Conservation (phyloP, 2,329 filamentous ascomycete species). For the Bipolaris cookei region DNA sequence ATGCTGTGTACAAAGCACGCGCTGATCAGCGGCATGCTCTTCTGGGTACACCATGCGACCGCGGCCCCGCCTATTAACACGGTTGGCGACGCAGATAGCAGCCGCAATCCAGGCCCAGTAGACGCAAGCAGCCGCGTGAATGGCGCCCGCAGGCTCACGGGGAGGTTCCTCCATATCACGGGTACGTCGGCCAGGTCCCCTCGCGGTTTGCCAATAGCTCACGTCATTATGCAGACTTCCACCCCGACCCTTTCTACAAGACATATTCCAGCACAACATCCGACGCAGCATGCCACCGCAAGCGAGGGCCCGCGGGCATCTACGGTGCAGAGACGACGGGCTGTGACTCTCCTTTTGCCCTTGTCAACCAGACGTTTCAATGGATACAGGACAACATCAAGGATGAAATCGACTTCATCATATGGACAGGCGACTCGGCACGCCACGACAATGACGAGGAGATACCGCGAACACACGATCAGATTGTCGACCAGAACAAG, state of each 20-base stretch:
- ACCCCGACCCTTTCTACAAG: conserved; percentile 89
- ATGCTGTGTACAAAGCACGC: conserved; percentile 36
- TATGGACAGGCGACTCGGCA: conserved; percentile 92
- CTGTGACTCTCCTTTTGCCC: conserved; percentile 81
- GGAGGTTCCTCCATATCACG: conserved; percentile 86
- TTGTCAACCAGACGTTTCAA: conserved; percentile 86
- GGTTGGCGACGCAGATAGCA: conserved; percentile 20
- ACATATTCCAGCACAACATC: conserved; percentile 73
- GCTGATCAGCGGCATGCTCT: conserved; percentile 38
- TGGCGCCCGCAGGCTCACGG: conserved; percentile 51
- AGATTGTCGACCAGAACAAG: conserved; percentile 80
- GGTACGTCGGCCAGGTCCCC: conserved; percentile 59
- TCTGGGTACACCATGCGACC: conserved; percentile 28
- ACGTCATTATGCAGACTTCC: conserved; percentile 69
- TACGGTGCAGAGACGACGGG: conserved; percentile 87
- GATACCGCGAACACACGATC: conserved; percentile 73
- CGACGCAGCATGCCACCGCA: conserved; percentile 77
- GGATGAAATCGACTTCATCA: conserved; percentile 83
- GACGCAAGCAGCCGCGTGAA: conserved; percentile 17
- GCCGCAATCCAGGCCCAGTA: conserved; percentile 12
- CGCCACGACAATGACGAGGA: conserved; percentile 87
- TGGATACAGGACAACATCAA: conserved; percentile 83
- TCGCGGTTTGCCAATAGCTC: neutral
- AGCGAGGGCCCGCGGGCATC: conserved; percentile 75
- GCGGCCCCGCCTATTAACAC: conserved; percentile 38